Conservation (phyloP, 176 grass and related monocot genomes). For the Triticum urartu region DNA sequence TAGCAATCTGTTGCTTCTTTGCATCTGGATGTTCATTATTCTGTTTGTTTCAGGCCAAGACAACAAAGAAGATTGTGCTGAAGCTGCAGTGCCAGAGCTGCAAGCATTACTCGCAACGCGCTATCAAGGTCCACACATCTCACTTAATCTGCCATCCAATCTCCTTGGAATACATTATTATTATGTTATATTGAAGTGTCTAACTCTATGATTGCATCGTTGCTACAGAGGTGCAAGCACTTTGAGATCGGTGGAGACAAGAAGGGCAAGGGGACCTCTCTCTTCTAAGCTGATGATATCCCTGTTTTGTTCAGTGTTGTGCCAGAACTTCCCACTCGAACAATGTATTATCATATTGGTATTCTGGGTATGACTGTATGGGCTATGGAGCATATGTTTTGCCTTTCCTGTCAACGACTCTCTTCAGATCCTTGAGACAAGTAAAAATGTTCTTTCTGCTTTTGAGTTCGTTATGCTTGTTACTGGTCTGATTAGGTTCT, state of each 20-base stretch:
- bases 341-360: neutral
- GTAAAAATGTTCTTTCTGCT: neutral
- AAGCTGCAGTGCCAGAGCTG: slow-evolving; percentile 91
- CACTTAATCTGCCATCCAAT: neutral
- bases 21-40: neutral
- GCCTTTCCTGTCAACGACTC: neutral
- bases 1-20: neutral
- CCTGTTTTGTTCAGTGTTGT: neutral
- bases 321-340: neutral
- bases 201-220: fast-evolving
- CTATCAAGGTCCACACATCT: slow-evolving; percentile 51
- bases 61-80: slow-evolving; percentile 92
- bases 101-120: slow-evolving; percentile 77
- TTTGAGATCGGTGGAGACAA: neutral
- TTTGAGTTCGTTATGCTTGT: neutral
- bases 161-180: neutral
- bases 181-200: neutral
- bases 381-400: neutral
- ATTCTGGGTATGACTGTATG: neutral
- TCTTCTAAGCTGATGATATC: neutral
- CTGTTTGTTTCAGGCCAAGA: slow-evolving; percentile 70
- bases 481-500: neutral
- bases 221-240: neutral
- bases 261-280: neutral
- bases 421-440: neutral